These are phyloP conservation scores for Sclerotinia subarctica DNA, from an alignment of 2,329 filamentous ascomycete species.

Conservation along the genomic window DNA sequence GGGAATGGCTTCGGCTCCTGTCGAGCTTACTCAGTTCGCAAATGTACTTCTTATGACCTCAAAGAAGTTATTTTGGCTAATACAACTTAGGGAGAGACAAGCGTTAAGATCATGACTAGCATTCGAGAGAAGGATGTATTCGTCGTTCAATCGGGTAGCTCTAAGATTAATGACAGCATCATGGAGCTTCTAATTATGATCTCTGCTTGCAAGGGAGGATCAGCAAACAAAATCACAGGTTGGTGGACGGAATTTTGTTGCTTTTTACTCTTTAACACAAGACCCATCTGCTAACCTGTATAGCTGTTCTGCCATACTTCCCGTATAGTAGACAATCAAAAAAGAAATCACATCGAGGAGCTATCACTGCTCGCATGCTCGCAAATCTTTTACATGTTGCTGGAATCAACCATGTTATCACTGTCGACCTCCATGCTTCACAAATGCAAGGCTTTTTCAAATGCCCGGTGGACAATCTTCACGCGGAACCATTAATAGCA, in stretches of 20 bases:
- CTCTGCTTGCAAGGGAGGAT: constrained; percentile 95
- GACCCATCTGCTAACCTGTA: constrained; percentile 25
- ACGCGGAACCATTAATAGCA: constrained; percentile 91
- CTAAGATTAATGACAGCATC: constrained; percentile 95
- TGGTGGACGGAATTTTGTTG: constrained; percentile 36
- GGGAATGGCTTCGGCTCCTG: constrained; percentile 61
- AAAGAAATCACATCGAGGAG: constrained; percentile 95
- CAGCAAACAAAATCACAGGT: constrained; percentile 96
- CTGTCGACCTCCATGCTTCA: constrained; percentile 92
- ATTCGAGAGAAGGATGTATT: constrained; percentile 99
- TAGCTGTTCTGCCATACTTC: constrained; percentile 89
- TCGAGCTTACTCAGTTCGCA: constrained; percentile 67
- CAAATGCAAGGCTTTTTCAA: constrained; percentile 99
- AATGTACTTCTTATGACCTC: constrained; percentile 50
- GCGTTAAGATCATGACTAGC: constrained; percentile 65
- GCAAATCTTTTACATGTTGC: constrained; percentile 92
- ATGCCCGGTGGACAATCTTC: constrained; percentile 94
- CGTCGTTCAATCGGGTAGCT: constrained; percentile 94
- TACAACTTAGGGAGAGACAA: constrained; percentile 59
- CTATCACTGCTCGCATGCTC: constrained; percentile 95
- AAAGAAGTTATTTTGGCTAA: constrained; percentile 30
- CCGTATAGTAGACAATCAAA: constrained; percentile 99
- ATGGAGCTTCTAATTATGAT: constrained; percentile 99
- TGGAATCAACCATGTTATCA: constrained; percentile 96
- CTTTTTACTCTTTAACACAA: background rate